These are phyloP conservation scores for Tympanopsis confertula DNA, from an alignment of 2,329 filamentous ascomycete species.

Conservation along the genomic window DNA sequence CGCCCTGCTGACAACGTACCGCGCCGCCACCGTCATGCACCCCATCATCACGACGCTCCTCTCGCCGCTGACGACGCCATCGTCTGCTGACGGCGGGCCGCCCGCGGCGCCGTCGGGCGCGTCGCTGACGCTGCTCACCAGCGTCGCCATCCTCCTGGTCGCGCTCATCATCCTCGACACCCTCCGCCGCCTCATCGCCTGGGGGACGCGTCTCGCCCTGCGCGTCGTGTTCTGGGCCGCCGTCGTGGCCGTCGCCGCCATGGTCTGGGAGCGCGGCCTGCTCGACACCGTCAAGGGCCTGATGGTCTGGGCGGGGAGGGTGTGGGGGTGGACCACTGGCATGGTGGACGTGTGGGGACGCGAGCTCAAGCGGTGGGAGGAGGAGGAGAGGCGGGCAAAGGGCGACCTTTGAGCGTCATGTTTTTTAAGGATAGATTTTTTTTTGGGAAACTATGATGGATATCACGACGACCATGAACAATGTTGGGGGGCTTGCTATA, in stretches of 20 bases:
- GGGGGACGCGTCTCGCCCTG: conserved; percentile 60
- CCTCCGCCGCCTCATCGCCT: conserved; percentile 61
- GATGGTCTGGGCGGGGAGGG: conserved; percentile 26
- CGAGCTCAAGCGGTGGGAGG: conserved; percentile 46
- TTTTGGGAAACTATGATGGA: conserved; percentile 3
- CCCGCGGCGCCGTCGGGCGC: conserved; percentile 28
- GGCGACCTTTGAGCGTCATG: conserved; percentile 8
- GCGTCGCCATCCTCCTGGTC: conserved; percentile 43
- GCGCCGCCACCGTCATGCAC: conserved; percentile 16
- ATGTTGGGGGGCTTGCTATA: conserved; percentile 1
- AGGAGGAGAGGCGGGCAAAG: conserved; percentile 24
- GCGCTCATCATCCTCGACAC: conserved; percentile 60
- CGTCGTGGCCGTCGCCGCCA: conserved; percentile 39
- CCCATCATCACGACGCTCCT: conserved; percentile 30
- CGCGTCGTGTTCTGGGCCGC: conserved; percentile 52
- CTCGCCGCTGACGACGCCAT: conserved; percentile 18
- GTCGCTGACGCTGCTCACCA: conserved; percentile 22
- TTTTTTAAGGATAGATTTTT: conserved; percentile 7
- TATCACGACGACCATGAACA: conserved; percentile 4
- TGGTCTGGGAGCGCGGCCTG: conserved; percentile 54
- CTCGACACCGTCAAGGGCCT: conserved; percentile 52
- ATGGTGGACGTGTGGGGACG: conserved; percentile 41
- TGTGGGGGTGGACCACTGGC: conserved; percentile 32
- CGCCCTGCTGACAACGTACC: conserved; percentile 14
- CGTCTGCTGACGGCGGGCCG: conserved; percentile 15